Percentiles rank a stretch among this genome's conserved stretches.
These are phyloP conservation scores for Meyerozyma guilliermondii DNA, from an alignment of 1,139 yeast species.

Conservation along the genomic window DNA sequence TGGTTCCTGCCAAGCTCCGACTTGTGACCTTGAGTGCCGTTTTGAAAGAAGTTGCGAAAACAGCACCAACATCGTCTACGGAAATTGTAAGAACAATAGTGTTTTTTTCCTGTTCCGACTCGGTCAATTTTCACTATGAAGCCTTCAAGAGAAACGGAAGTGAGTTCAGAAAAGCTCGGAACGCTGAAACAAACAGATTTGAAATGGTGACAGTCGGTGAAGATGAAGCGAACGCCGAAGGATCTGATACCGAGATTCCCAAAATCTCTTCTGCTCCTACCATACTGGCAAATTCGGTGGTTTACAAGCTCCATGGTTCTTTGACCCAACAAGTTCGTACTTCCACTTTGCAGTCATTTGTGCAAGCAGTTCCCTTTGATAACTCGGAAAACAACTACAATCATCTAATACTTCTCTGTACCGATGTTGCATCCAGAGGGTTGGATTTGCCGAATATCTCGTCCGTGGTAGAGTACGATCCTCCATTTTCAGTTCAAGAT, in stretches of 20 bases:
- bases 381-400: slow-evolving; percentile 23
- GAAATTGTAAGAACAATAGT: slow-evolving; percentile 58
- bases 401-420: slow-evolving; percentile 71
- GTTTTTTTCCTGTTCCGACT: slow-evolving; percentile 89
- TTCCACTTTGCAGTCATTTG: slow-evolving; percentile 64
- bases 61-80: slow-evolving; percentile 17
- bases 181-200: slow-evolving; percentile 20
- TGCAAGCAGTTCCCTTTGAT: slow-evolving; percentile 26
- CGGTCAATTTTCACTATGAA: slow-evolving; percentile 86
- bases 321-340: slow-evolving; percentile 79
- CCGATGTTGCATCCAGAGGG: slow-evolving; percentile 76
- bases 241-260: slow-evolving; percentile 17
- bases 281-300: slow-evolving; percentile 40
- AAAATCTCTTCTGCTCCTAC: slow-evolving; percentile 42
- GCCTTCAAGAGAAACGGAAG: slow-evolving; percentile 60
- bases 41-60: slow-evolving; percentile 44
- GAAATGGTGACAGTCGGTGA: slow-evolving; percentile 13
- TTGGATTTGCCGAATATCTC: slow-evolving; percentile 64
- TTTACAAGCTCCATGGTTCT: slow-evolving; percentile 89
- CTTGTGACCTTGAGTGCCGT: slow-evolving; percentile 73
- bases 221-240: slow-evolving; percentile 14
- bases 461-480: slow-evolving; percentile 62
- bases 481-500: slow-evolving; percentile 66
- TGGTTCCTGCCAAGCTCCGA: slow-evolving; percentile 89
- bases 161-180: slow-evolving; percentile 26